Conservation (phyloP, 805 yeast species). For the Starmerella bombi region DNA sequence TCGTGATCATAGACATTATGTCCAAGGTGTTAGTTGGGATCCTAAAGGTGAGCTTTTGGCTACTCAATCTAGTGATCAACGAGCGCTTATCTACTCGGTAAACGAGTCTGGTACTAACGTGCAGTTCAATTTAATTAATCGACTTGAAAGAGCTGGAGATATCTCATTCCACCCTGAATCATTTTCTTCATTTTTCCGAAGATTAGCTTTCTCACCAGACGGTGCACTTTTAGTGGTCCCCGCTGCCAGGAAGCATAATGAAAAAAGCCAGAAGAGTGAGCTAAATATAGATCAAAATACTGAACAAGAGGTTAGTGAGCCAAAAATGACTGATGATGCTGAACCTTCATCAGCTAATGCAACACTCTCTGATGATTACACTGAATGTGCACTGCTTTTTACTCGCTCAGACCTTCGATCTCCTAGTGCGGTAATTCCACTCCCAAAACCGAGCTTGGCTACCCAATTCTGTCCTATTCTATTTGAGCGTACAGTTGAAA, state of each 20-base stretch:
- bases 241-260: slow-evolving; percentile 30
- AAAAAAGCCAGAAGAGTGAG: not conserved
- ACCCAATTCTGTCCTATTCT: slow-evolving; percentile 60
- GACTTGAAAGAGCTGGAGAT: slow-evolving; percentile 6
- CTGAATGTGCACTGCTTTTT: slow-evolving; percentile 67
- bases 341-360: not conserved
- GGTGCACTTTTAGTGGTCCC: slow-evolving; percentile 71
- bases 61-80: slow-evolving; percentile 81
- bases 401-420: slow-evolving; percentile 52
- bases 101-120: not conserved
- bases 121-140: not conserved
- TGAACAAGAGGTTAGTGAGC: not conserved
- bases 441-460: slow-evolving; percentile 67
- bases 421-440: slow-evolving; percentile 72
- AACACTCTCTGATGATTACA: slow-evolving; percentile 3
- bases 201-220: slow-evolving; percentile 80
- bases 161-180: slow-evolving; percentile 54
- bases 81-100: slow-evolving; percentile 55
- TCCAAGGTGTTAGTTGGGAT: slow-evolving; percentile 96
- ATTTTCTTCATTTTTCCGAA: slow-evolving; percentile 76
- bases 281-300: not conserved
- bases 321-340: not conserved
- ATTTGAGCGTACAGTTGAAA: slow-evolving; percentile 31
- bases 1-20: slow-evolving; percentile 72
- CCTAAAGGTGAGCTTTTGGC: slow-evolving; percentile 66